Conservation (phyloP, 306 rosid species). For the Quercus rubra region DNA sequence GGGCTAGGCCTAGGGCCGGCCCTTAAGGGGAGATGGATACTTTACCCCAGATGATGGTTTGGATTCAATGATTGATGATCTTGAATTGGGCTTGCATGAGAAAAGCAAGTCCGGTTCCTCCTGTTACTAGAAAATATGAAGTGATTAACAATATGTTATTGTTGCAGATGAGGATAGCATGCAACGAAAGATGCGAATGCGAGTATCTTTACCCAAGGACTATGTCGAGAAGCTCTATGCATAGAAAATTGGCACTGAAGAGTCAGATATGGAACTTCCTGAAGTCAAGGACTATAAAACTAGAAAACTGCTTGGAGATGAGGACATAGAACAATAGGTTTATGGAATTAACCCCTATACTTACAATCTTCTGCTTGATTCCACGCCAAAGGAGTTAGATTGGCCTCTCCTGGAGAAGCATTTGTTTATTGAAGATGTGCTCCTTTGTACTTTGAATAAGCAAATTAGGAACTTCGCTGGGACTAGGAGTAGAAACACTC, state of each 20-base stretch:
- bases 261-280: slow-evolving; percentile 95
- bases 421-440: slow-evolving; percentile 78
- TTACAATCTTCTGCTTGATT: slow-evolving; percentile 92
- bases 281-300: slow-evolving; percentile 97
- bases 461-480: slow-evolving; percentile 82
- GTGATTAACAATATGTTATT: slow-evolving; percentile 77
- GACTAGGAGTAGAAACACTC: slow-evolving; percentile 74
- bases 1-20: no score
- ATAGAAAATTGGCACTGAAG: slow-evolving; percentile 92
- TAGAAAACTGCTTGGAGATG: slow-evolving; percentile 81
- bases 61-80: slow-evolving; percentile 65
- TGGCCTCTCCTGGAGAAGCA: slow-evolving; percentile 85
- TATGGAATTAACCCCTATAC: slow-evolving; percentile 97
- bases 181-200: slow-evolving; percentile 82
- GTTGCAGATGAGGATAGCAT: slow-evolving; percentile 90
- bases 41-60: slow-evolving; percentile 46
- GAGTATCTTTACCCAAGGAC: slow-evolving; percentile 89
- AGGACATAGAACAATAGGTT: slow-evolving; percentile 95
- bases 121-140: slow-evolving; percentile 92
- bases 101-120: slow-evolving; percentile 96
- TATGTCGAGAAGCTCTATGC: slow-evolving; percentile 83
- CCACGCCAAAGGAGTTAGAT: slow-evolving; percentile 81
- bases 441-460: slow-evolving; percentile 75
- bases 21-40: slow-evolving; percentile 48
- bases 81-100: slow-evolving; percentile 99